Base-by-base conservation (phyloP, 768 basidiomycete species). In the Lyophyllum decastes region DNA sequence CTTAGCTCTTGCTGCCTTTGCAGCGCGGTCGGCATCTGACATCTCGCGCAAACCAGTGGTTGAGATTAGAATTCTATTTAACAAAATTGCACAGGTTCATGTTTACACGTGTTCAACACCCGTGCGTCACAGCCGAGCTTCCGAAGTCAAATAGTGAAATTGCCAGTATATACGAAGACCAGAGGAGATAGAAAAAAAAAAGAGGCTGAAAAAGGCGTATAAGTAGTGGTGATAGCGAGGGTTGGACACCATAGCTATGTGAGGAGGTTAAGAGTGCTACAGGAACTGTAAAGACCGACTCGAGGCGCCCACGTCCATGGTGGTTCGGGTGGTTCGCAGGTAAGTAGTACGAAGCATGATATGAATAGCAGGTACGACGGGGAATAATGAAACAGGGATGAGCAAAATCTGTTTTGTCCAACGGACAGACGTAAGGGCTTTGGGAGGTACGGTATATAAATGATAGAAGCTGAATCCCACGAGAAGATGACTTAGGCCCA, bases 1-100 rank as follows among this genome's bases (percentile, higher is more conserved):
- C 71, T 89, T 91, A 54, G 89, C 92, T 60, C 92, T 84, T 2
- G 92, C 92, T 54, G 92, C 84, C 73, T 89, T 92, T 16, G 84
- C 85, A 52, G 90, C 89, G 59, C 92, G 84, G 60, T 94, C 92
- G 58, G 87, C 85, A 65, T 91, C 91, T 24, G 86, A 79, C 84
- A 80, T 84, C 25, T 58, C 52, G 51, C 27, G 30, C 16, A 57
- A 48, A 43, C 26, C 17, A 21, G 52, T 11, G 21, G 30, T 17
- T 14, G 41, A 12, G 24, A 11, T 41, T 40, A 2, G 14, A 41
- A 17, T 30, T 8, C 25, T 27, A 53, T 11, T 38, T 51, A 16
- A 17, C 21, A 19, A 19, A 17, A 11, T 38, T 4, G 46, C 24
- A 27, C n/a, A 9, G 26, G 27, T 17, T n/a, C 22, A 22, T 44